Evolutionary conservation across 2,329 filamentous ascomycete species (phyloP), one percentile per base, ranked within the genome.

Genomic region (Aureobasidium namibiae): DNA sequence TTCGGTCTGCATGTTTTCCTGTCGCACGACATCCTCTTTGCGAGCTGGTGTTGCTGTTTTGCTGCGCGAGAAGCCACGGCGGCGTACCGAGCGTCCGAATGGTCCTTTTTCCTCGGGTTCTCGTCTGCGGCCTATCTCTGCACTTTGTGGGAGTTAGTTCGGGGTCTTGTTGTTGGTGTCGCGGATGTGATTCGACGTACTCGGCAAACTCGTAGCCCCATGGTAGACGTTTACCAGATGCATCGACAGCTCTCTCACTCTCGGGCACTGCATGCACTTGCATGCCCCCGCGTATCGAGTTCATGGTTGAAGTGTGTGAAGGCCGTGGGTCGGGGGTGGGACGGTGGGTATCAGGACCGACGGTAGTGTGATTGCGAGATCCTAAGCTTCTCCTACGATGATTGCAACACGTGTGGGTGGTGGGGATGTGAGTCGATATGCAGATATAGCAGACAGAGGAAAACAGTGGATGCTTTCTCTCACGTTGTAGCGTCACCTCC

Each of bases 261-360:
- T 81, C 81, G 34, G 83, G 82, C 11, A 87, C 83, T 33, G 81
- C 82, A 70, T 87, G 83, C 54, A 86, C 82, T 71, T 87, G 83
- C 80, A 86, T 86, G 59, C 73, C 74, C 1, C 65, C 62, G 14
- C 62, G 56, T 29, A 63, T 57, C 21, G 57, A 54, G 52, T 61
- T 61, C 58, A 62, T 63, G 2, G 24, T 59, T n/a, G 13, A 1
- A 10, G 14, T 38, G 54, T 39, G 39, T 24, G 18, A 29, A 26
- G 21, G 38, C 24, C 16, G 52, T 18, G 24, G 18, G n/a, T 39
- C 29, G 24, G 26, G 29, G 33, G 14, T 23, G 48, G 29, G 48
- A 26, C 26, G 10, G 21, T 26, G 18, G 4, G 18, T n/a, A 52
- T 4, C 4, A 34, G 16, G 10, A 34, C 16, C 24, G 50, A 29